These are phyloP conservation scores for Verticillium alfalfae DNA, from an alignment of 2,329 filamentous ascomycete species.

Conservation along the genomic window DNA sequence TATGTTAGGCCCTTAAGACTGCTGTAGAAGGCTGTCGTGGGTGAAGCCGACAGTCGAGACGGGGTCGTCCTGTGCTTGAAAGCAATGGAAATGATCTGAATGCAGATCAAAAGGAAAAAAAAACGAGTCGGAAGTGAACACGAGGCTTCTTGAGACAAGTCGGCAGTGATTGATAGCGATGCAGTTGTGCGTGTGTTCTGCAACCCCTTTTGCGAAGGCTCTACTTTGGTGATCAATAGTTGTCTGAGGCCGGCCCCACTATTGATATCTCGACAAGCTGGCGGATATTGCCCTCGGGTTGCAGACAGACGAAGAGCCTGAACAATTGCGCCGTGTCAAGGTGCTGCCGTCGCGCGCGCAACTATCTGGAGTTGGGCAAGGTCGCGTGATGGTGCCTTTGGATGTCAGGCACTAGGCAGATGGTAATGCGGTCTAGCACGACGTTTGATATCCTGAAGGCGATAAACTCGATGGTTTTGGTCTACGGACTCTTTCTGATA, in stretches of 20 bases:
- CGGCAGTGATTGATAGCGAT: neutral
- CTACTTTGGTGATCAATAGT: neutral
- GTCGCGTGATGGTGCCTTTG: neutral
- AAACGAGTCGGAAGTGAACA: too few species aligned
- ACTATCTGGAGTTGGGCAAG: too few species aligned
- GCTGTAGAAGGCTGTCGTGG: neutral
- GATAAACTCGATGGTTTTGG: neutral
- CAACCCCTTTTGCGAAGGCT: neutral
- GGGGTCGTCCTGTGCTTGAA: neutral
- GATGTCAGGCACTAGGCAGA: neutral
- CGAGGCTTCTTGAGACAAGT: too few species aligned
- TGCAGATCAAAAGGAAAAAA: neutral
- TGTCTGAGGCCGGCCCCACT: neutral
- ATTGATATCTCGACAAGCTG: neutral
- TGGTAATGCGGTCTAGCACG: neutral
- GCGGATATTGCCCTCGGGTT: neutral
- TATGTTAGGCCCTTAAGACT: neutral
- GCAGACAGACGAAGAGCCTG: neutral
- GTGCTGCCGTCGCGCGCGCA: too few species aligned
- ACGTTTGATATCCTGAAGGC: neutral
- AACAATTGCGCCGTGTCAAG: too few species aligned
- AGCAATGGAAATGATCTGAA: neutral
- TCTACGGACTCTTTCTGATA: neutral
- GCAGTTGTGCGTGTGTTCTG: neutral
- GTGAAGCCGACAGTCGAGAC: neutral